A percentile compares a stretch with the other conserved stretches of the same genome.
Evolutionary conservation across 768 basidiomycete genomes (phyloP).

Genomic region (Russula sp.): DNA sequence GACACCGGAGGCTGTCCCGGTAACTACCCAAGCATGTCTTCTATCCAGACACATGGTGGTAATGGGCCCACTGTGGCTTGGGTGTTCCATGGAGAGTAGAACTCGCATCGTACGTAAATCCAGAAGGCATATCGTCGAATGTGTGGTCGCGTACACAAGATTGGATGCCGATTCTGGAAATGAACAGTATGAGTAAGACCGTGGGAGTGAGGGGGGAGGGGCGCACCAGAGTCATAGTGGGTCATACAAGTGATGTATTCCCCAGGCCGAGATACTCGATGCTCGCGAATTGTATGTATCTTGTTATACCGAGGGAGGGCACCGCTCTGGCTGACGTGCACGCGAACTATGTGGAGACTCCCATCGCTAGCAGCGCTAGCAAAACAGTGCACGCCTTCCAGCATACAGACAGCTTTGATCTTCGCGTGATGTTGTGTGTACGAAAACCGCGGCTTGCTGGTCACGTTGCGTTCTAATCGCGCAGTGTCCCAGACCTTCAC

Average conservation of each 20-base stretch:
- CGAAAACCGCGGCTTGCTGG: constrained; percentile 54
- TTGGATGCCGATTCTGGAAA: constrained; percentile 64
- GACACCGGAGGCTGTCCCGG: constrained; percentile 79
- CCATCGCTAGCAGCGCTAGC: constrained; percentile 82
- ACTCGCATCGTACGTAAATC: constrained; percentile 83
- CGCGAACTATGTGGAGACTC: constrained; percentile 75
- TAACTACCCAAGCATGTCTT: constrained; percentile 80
- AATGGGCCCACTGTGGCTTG: constrained; percentile 79
- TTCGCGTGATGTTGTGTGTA: constrained; percentile 62
- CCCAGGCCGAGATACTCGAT: constrained; percentile 59
- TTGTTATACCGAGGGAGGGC: constrained; percentile 78
- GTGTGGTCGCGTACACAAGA: constrained; percentile 79
- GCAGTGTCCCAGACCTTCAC: constrained; percentile 92
- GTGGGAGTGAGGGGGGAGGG: neutral
- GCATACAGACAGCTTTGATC: constrained; percentile 61
- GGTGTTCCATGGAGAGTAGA: constrained; percentile 72
- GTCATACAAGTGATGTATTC: constrained; percentile 81
- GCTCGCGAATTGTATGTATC: constrained; percentile 73
- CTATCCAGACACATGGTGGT: constrained; percentile 79
- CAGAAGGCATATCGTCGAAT: constrained; percentile 63
- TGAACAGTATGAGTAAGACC: neutral
- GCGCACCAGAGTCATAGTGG: constrained; percentile 68
- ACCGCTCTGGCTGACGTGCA: constrained; percentile 60
- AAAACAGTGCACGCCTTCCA: constrained; percentile 86
- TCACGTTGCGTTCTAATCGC: constrained; percentile 89